These are phyloP conservation scores for Penstemon eatonii DNA, from an alignment of 257 asterid genomes.

Conservation along the genomic window DNA sequence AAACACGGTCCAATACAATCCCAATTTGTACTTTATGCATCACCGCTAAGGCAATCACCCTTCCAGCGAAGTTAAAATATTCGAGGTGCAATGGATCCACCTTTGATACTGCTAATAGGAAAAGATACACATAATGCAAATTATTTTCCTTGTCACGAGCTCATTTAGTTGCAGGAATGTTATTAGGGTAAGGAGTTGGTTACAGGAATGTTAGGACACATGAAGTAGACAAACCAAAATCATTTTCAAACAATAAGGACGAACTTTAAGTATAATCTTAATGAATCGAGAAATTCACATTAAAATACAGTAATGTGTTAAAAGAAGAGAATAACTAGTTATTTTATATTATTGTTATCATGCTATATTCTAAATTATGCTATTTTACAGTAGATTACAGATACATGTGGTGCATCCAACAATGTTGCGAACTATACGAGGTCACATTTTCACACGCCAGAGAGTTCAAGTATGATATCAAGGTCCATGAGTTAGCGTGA, in stretches of 20 bases:
- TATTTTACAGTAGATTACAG: no score
- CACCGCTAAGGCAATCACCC: slow-evolving; percentile 85
- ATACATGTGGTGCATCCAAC: no score
- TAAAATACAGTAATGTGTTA: no score
- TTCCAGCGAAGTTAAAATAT: slow-evolving; percentile 76
- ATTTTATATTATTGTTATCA: no score
- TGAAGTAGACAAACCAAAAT: not conserved
- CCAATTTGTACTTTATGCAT: slow-evolving; percentile 92
- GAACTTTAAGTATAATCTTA: no score
- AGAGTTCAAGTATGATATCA: no score
- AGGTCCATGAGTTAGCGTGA: no score
- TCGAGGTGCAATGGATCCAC: slow-evolving; percentile 88
- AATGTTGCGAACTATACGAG: no score
- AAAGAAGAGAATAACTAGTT: no score
- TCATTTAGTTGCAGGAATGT: slow-evolving; percentile 13
- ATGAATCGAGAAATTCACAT: no score
- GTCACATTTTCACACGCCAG: no score
- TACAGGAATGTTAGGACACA: not conserved
- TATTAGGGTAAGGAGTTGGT: not conserved
- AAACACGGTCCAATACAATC: slow-evolving; percentile 78
- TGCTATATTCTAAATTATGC: no score
- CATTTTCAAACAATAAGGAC: not conserved
- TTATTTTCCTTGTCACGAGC: slow-evolving; percentile 22
- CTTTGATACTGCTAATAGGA: slow-evolving; percentile 69
- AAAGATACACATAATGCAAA: slow-evolving; percentile 20